Percentiles rank a stretch among this genome's conserved stretches.
Conservation (phyloP, 1,139 yeast genomes). For the Spathaspora sp. region DNA sequence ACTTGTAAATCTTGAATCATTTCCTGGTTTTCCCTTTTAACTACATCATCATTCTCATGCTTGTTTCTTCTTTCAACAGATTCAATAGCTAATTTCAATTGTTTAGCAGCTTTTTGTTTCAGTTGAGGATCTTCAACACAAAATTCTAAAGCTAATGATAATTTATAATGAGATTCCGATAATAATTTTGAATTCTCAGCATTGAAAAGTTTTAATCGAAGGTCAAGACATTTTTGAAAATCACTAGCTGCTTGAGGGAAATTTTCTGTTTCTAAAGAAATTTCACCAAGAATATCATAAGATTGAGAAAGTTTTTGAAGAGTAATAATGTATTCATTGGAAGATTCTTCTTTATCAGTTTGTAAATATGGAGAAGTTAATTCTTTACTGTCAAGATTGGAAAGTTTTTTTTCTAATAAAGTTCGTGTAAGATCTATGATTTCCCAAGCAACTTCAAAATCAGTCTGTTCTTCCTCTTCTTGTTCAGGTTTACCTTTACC, state of each 20-base stretch:
- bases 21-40: constrained; percentile 47
- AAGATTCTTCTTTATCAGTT: constrained; percentile 30
- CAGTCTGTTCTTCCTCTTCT: constrained; percentile 58
- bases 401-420: constrained; percentile 51
- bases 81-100: constrained; percentile 60
- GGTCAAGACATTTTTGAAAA: constrained; percentile 53
- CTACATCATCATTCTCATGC: constrained; percentile 28
- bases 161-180: constrained; percentile 80
- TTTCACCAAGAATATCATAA: constrained; percentile 83
- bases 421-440: constrained; percentile 74
- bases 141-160: constrained; percentile 78
- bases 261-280: constrained; percentile 82
- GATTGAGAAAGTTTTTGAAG: constrained; percentile 67
- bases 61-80: constrained; percentile 50
- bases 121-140: constrained; percentile 52
- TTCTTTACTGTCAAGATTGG: constrained; percentile 19
- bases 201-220: constrained; percentile 54
- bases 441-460: constrained; percentile 88
- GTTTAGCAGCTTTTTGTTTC: constrained; percentile 53
- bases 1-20: constrained; percentile 54
- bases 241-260: constrained; percentile 75
- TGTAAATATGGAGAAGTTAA: constrained; percentile 22
- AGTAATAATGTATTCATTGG: constrained; percentile 34
- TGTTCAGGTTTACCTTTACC: constrained; percentile 15
- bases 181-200: constrained; percentile 55